Evolutionary conservation across 2,329 filamentous ascomycete species (phyloP).

Genomic region (Verticillium nonalfalfae): DNA sequence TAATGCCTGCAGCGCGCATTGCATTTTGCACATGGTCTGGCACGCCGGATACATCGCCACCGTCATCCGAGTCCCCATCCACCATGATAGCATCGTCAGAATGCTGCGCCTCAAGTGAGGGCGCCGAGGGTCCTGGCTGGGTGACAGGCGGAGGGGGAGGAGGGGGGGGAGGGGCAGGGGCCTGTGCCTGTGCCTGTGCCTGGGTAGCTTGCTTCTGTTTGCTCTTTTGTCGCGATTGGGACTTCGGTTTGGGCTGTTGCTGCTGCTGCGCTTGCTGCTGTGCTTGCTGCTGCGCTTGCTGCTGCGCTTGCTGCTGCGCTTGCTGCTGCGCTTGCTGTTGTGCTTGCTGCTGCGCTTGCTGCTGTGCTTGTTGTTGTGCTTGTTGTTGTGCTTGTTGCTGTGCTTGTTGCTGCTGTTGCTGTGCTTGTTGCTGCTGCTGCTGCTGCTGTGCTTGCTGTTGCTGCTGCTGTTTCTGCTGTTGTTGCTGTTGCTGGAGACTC

Average conservation of each 20-base stretch:
- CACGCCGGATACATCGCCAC: not conserved
- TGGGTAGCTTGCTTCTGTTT: slow-evolving; percentile 17
- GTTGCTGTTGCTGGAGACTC: slow-evolving; percentile 1
- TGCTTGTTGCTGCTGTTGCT: slow-evolving; percentile 21
- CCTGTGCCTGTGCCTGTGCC: slow-evolving; percentile 16
- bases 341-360: slow-evolving; percentile 19
- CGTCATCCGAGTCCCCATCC: slow-evolving; percentile 36
- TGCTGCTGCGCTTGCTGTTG: slow-evolving; percentile 23
- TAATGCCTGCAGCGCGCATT: not conserved
- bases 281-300: slow-evolving; percentile 19
- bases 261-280: slow-evolving; percentile 18
- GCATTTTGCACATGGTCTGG: not conserved
- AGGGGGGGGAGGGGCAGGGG: slow-evolving; percentile 20
- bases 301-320: slow-evolving; percentile 20
- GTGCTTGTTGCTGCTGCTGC: slow-evolving; percentile 23
- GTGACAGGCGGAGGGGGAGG: not conserved
- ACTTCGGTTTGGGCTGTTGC: slow-evolving; percentile 17
- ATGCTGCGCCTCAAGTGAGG: slow-evolving; percentile 28
- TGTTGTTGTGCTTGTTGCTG: slow-evolving; percentile 21
- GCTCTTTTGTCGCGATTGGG: slow-evolving; percentile 9
- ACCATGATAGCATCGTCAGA: slow-evolving; percentile 44
- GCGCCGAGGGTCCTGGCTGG: slow-evolving; percentile 18
- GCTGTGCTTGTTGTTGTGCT: slow-evolving; percentile 17
- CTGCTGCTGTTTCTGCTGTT: slow-evolving; percentile 23
- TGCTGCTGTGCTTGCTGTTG: slow-evolving; percentile 22